Evolutionary conservation across 2,329 filamentous ascomycete genomes (phyloP), one percentile per base, ranked within the genome.

Genomic region (Talaromyces sp.): DNA sequence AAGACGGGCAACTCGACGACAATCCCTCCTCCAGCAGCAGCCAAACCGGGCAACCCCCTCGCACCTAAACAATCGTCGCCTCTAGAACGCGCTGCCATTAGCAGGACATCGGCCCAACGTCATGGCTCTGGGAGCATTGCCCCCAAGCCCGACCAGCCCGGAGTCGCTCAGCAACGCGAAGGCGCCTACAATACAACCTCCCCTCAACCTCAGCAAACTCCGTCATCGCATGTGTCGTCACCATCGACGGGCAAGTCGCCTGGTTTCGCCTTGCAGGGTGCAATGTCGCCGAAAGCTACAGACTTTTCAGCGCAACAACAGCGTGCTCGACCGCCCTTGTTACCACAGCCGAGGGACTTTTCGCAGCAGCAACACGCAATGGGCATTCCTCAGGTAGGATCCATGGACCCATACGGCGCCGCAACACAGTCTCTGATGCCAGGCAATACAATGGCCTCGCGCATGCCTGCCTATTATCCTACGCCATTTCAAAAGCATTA

Each of bases 401-500:
- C 71, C 52, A 68, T 68, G 42, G 75, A 76, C 16, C 59, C 70
- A 14, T 62, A 62, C 18, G 75, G 57, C 42, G 42, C 59, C 1
- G 27, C 47, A 27, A 55, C 56, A 50, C 69, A 78, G 61, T 66
- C 72, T 10, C 68, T 72, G 33, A 62, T 72, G 53, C 67, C 72
- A 47, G 71, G 71, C 59, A 62, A 65, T 31, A 65, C 73, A 31
- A 69, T 74, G 33, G 68, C 66, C 57, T 57, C 73, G 54, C 75
- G 75, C 16, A 67, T 78, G 54, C 77, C 81, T 42, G 76, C 81
- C 47, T 96, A 89, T 78, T 97, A 96, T 73, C 87, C 90, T 56
- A 89, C 91, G 62, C 89, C 91, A 18, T 97, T 96, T 78, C 92
- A 96, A 73, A 95, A 90, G 75, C 94, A 97, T 76, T 93, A 96